Base-by-base conservation (phyloP, 352 stramenopile genomes). In the Blastocystis sp. region DNA sequence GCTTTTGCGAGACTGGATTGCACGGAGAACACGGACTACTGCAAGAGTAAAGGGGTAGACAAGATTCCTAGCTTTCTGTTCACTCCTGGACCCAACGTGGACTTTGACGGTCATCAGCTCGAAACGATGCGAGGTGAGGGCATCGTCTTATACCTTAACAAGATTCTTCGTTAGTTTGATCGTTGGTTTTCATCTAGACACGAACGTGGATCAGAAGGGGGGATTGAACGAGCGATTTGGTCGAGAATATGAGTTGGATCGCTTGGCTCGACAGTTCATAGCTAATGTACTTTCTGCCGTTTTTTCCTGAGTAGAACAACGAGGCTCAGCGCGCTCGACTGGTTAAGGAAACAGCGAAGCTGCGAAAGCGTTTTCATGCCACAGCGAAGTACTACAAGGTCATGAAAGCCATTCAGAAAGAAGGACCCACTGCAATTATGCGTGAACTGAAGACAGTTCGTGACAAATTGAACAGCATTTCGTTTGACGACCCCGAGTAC, bases 301-400 rank as follows among this genome's bases (percentile, higher is more conserved):
- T 1, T 24, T 20, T 24, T 68, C 53, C 30, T 9, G 26, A 0
- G 56, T 85, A 85, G 73, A 85, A 85, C 16, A 85, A 85, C 55
- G 47, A 34, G n/a, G 54, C 50, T 34, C 73, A 85, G 73, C 45
- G 54, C 20, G 30, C 30, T 20, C 73, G 73, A 8, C 39, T 68
- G 34, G 41, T 85, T n/a, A 66, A 68, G 24, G 73, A 85, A 43
- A 85, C 73, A 45, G 73, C 73, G 34, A 66, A 68, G 24, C 50
- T 85, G 73, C 73, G 73, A 11, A 26, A 66, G n/a, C 18, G 47
- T 11, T 85, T 39, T 43, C 73, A 41, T 39, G 53, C 73, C 20
- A 85, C 73, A 8, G 73, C 73, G 26, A 85, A 85, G 50, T 85
- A 85, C 20, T 85, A 85, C 50, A 85, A 85, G 73, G 43, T 85